Evolutionary conservation across 2,329 filamentous ascomycete genomes (phyloP), one percentile per base, ranked within the genome.

Genomic region (Aureobasidium sp.): DNA sequence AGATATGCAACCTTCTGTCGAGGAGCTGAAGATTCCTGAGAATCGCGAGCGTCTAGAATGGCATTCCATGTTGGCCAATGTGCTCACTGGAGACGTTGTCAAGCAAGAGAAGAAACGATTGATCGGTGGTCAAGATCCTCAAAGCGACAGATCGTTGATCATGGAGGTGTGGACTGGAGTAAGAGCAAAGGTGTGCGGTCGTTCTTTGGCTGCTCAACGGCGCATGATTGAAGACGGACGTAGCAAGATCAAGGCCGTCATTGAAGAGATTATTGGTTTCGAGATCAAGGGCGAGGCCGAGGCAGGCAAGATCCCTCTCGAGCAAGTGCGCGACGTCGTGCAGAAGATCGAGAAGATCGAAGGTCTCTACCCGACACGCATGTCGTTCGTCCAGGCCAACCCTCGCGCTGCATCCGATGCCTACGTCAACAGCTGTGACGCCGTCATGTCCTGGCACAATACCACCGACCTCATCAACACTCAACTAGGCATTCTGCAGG

Each of bases 31-130:
- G 68, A 87, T 96, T 62, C 87, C 90, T 1, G 83, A 84, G 58
- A 96, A 90, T 64, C 80, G 90, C 57, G 93, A 97, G 69, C 79
- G 91, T 39, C 75, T 98, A 21, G 93, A 98, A 70, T 98, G 93
- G 93, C 90, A 98, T 70, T 89, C 89, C 3, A 98, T 98, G 93
- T 74, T 98, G 54, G 88, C 91, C 56, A 94, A 91, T 12, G 93
- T 98, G 3, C 74, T 98, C 60, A 96, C 90, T 1, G 93, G 93
- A 59, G 93, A 98, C 68, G 93, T 98, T 7, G 91, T 98, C 55
- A 88, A 89, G 63, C 93, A 98, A 69, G 93, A 98, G 72, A 98
- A 98, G 77, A 95, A 95, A 69, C 83, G 93, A 39, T 71, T 98
- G 63, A 93, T 94, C 60, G 90, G 89, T 40, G 85, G 88, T 59